Conservation (phyloP, 2,329 filamentous ascomycete genomes). For the Hypoxylon rubiginosum region DNA sequence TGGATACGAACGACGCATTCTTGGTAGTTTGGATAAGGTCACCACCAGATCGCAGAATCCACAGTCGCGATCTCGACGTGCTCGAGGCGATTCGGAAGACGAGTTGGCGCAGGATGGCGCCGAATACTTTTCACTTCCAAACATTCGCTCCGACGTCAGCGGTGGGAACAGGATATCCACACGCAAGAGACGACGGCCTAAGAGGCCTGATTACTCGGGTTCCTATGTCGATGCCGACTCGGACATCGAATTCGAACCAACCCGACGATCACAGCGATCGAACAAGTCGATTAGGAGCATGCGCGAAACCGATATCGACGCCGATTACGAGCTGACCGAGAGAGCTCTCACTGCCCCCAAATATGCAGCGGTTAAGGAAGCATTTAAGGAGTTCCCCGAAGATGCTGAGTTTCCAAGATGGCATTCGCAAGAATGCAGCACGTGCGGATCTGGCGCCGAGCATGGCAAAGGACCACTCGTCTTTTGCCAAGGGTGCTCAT, state of each 20-base stretch:
- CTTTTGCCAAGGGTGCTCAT: conserved; percentile 89
- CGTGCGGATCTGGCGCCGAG: conserved; percentile 71
- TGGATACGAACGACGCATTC: conserved; percentile 17
- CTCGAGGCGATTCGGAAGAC: conserved; percentile 48
- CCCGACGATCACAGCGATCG: conserved; percentile 63
- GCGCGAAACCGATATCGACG: conserved; percentile 68
- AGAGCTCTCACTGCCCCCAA: conserved; percentile 63
- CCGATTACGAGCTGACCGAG: conserved; percentile 68
- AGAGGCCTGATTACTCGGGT: conserved; percentile 39
- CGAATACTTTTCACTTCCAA: conserved; percentile 33
- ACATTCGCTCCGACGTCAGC: conserved; percentile 49
- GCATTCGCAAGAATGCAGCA: conserved; percentile 80
- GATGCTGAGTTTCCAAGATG: conserved; percentile 76
- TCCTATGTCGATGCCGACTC: conserved; percentile 52
- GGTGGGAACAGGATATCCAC: conserved; percentile 37
- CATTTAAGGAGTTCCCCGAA: conserved; percentile 73
- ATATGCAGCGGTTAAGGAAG: conserved; percentile 76
- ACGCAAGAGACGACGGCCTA: conserved; percentile 39
- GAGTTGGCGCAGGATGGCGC: conserved; percentile 49
- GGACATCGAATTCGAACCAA: conserved; percentile 67
- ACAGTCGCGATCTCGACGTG: conserved; percentile 5
- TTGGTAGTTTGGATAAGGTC: conserved; percentile 4
- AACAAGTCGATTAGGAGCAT: conserved; percentile 61
- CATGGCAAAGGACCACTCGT: conserved; percentile 77
- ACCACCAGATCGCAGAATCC: conserved; percentile 41